A percentile compares a stretch with the other conserved stretches of the same genome.
Conservation (phyloP, 768 basidiomycete genomes). For the Tephrocybe sp. region DNA sequence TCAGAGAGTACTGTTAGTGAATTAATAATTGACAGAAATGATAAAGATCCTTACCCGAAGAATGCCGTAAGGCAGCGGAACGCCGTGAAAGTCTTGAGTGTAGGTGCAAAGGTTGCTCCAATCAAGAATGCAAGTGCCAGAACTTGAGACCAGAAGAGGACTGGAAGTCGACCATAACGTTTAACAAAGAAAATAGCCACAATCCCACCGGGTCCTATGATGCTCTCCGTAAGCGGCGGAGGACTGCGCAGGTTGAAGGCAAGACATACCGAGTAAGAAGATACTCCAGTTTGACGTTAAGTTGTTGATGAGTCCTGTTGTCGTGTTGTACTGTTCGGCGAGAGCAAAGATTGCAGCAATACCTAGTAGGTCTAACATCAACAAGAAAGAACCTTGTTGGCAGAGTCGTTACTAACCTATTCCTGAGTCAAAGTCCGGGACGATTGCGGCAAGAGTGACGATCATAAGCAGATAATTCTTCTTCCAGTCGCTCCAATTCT, state of each 20-base stretch:
- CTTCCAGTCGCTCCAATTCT: slow-evolving; percentile 45
- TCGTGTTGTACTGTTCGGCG: slow-evolving; percentile 47
- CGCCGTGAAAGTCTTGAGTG: slow-evolving; percentile 40
- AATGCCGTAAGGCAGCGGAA: slow-evolving; percentile 28
- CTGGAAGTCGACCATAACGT: slow-evolving; percentile 52
- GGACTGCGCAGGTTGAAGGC: background rate
- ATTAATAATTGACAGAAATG: too few species aligned
- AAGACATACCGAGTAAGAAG: slow-evolving; percentile 39
- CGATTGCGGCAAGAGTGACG: slow-evolving; percentile 52
- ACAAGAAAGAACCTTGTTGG: background rate
- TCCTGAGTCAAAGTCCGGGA: slow-evolving; percentile 58
- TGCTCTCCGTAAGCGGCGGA: background rate
- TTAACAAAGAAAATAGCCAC: slow-evolving; percentile 48
- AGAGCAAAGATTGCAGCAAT: slow-evolving; percentile 57
- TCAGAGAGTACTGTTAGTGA: too few species aligned
- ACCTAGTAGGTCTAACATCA: slow-evolving; percentile 23
- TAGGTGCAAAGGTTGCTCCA: slow-evolving; percentile 50
- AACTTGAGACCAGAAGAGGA: slow-evolving; percentile 56
- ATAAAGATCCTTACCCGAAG: slow-evolving; percentile 20
- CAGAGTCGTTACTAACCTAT: slow-evolving; percentile 35
- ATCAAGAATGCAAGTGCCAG: slow-evolving; percentile 49
- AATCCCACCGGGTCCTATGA: slow-evolving; percentile 41
- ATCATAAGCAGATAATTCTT: slow-evolving; percentile 50
- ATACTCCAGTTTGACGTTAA: slow-evolving; percentile 58
- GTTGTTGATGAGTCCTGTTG: slow-evolving; percentile 49